Percentiles rank a stretch among this genome's conserved stretches.
phyloP scores from a whole-genome alignment of 2,329 filamentous ascomycete genomes.

The Erysiphe pulchra region DNA sequence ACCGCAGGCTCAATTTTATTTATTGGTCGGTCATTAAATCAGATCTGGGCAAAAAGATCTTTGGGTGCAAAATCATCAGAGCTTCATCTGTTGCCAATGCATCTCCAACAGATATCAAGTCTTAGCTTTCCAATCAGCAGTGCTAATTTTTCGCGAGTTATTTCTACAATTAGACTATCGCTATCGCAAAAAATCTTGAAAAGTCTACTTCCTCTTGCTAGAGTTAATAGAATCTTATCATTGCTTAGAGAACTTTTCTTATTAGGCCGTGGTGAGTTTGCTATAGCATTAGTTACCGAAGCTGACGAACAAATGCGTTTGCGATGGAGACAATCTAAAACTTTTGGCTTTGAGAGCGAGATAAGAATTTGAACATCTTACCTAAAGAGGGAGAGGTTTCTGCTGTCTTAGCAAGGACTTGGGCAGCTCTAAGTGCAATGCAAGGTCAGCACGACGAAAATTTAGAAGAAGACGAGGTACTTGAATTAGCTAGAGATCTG shows the following conservation, averaged over 20 bases:
- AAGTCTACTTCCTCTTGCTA: constrained; percentile 50
- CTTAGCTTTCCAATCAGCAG: constrained; percentile 51
- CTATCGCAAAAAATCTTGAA: constrained; percentile 67
- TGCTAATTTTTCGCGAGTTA: constrained; percentile 40
- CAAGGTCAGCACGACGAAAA: constrained; percentile 50
- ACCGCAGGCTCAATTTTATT: constrained; percentile 72
- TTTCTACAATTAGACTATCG: constrained; percentile 53
- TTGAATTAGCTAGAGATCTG: constrained; percentile 61
- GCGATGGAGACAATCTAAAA: constrained; percentile 40
- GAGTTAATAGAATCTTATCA: constrained; percentile 50
- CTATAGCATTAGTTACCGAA: constrained; percentile 61
- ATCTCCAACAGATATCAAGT: constrained; percentile 41
- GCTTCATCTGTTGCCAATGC: constrained; percentile 35
- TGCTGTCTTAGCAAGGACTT: constrained; percentile 50
- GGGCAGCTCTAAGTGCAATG: constrained; percentile 54
- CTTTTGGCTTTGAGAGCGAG: constrained; percentile 30
- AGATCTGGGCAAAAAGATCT: constrained; percentile 36
- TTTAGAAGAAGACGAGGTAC: constrained; percentile 42
- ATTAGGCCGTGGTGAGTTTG: constrained; percentile 72
- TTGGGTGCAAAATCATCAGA: constrained; percentile 19
- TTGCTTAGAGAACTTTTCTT: constrained; percentile 72
- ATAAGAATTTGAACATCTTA: constrained; percentile 33
- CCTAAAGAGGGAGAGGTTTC: constrained; percentile 75
- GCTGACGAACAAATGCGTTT: constrained; percentile 57
- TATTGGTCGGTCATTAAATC: constrained; percentile 69